Evolutionary conservation across 345 rosid genomes (phyloP).

Genomic region (Acer saccharum): DNA sequence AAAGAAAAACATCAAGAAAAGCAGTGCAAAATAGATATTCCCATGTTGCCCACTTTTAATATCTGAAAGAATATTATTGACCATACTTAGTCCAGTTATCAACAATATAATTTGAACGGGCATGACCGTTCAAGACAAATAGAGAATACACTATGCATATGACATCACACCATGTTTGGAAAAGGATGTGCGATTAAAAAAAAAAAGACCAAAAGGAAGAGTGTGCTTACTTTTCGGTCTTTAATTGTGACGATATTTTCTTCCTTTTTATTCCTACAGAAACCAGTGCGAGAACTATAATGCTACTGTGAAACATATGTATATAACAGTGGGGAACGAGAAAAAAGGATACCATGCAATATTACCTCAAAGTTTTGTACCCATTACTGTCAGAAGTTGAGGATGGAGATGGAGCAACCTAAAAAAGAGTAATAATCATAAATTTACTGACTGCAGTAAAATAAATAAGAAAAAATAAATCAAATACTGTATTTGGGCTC

Average conservation of each 20-base stretch:
- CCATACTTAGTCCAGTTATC: background rate
- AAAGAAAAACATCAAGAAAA: background rate
- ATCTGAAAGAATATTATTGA: background rate
- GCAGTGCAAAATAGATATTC: background rate
- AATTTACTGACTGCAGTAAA: slow-evolving; percentile 12
- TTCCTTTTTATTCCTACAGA: slow-evolving; percentile 51
- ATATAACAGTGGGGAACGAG: background rate
- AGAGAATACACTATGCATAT: background rate
- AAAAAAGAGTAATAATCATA: slow-evolving; percentile 14
- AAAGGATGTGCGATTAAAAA: background rate
- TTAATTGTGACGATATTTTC: slow-evolving; percentile 46
- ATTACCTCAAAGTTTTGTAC: slow-evolving; percentile 57
- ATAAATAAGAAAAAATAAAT: slow-evolving; percentile 3
- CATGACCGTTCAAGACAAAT: background rate
- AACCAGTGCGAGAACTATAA: slow-evolving; percentile 17
- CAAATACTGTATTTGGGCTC: background rate
- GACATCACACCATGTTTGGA: background rate
- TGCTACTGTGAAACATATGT: background rate
- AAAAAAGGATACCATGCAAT: background rate
- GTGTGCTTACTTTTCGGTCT: slow-evolving; percentile 66
- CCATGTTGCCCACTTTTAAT: background rate
- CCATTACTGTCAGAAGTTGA: slow-evolving; percentile 59
- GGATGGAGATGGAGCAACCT: slow-evolving; percentile 61
- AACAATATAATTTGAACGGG: background rate
- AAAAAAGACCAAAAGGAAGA: background rate